phyloP scores from a whole-genome alignment of 495 filamentous ascomycete genomes.

The Hypomontagnella monticulosa region DNA sequence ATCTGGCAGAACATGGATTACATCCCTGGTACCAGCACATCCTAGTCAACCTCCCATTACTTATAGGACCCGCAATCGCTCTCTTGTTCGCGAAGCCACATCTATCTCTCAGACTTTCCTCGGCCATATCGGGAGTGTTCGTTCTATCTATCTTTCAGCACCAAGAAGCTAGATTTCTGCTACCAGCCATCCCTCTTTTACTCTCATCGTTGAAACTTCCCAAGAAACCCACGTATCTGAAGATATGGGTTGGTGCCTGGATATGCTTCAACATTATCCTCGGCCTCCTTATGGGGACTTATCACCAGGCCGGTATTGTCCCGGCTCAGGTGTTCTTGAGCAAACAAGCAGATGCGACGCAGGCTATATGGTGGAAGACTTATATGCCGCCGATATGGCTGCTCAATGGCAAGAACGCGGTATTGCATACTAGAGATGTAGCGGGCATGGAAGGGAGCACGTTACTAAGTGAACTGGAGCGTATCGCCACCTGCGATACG shows the following conservation, averaged over 20 bases:
- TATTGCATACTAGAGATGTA: slow-evolving; percentile 76
- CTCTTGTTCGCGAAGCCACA: slow-evolving; percentile 70
- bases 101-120: slow-evolving; percentile 69
- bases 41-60: slow-evolving; percentile 83
- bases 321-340: slow-evolving; percentile 76
- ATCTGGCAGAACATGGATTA: slow-evolving; percentile 88
- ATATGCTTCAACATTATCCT: slow-evolving; percentile 81
- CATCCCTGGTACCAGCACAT: slow-evolving; percentile 94
- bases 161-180: slow-evolving; percentile 93
- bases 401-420: slow-evolving; percentile 75
- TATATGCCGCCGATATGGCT: slow-evolving; percentile 95
- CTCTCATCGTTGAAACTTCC: slow-evolving; percentile 83
- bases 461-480: slow-evolving; percentile 67
- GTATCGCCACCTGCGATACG: slow-evolving; percentile 67
- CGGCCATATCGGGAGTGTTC: slow-evolving; percentile 81
- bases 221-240: slow-evolving; percentile 57
- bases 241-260: slow-evolving; percentile 75
- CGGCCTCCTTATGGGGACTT: slow-evolving; percentile 87
- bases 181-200: slow-evolving; percentile 88
- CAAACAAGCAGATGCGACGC: slow-evolving; percentile 66
- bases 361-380: slow-evolving; percentile 96
- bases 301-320: slow-evolving; percentile 93
- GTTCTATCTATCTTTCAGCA: slow-evolving; percentile 88
- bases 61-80: slow-evolving; percentile 86
- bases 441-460: slow-evolving; percentile 77